Percentiles rank a stretch among this genome's conserved stretches.
These are phyloP conservation scores for Sclerotinia glacialis DNA, from an alignment of 2,329 filamentous ascomycete genomes.

Conservation along the genomic window DNA sequence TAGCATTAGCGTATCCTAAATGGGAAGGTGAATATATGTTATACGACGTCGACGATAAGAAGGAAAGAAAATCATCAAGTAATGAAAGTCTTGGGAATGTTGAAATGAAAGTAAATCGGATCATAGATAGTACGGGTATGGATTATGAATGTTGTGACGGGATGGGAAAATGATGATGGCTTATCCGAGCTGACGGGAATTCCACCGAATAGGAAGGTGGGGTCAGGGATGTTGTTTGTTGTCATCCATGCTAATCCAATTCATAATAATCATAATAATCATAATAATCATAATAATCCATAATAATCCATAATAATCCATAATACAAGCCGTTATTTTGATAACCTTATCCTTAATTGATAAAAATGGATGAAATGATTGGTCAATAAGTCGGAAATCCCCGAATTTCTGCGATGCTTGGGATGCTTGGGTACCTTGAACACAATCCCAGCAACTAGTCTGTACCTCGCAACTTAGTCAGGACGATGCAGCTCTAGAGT, in stretches of 20 bases:
- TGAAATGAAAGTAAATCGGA: not conserved
- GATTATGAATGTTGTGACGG: not conserved
- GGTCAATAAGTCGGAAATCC: not conserved
- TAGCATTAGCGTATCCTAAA: not conserved
- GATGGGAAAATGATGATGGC: conserved; percentile 7
- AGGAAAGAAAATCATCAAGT: conserved; percentile 1
- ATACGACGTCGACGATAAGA: conserved; percentile 22
- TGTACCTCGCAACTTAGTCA: not conserved
- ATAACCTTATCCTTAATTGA: not conserved
- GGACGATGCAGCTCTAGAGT: not conserved
- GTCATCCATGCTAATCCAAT: not conserved
- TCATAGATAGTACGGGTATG: too few relatives aligned
- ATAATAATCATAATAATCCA: conserved; percentile 6
- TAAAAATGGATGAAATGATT: not conserved
- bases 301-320: conserved; percentile 4
- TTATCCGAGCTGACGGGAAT: conserved; percentile 8
- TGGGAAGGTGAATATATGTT: conserved; percentile 14
- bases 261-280: too few relatives aligned
- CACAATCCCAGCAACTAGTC: not conserved
- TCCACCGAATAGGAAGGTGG: conserved; percentile 12
- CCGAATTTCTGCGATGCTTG: not conserved
- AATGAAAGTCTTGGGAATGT: not conserved
- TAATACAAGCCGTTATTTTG: not conserved
- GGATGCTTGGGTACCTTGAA: not conserved
- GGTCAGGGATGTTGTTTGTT: not conserved